phyloP scores from a whole-genome alignment of 768 basidiomycete species.

The Coprinopsis strossmayeri region DNA sequence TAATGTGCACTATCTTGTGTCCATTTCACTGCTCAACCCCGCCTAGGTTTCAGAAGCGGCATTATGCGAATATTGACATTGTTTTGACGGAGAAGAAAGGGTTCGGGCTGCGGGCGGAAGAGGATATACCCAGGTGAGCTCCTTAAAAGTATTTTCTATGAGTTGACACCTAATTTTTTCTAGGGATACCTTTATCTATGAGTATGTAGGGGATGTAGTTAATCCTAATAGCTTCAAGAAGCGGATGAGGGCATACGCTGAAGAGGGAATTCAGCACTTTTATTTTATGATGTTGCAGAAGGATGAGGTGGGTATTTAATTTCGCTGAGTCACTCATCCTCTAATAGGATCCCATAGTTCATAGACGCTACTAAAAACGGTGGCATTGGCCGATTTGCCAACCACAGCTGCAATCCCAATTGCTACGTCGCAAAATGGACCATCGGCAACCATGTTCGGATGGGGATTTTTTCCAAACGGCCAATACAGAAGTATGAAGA shows the following conservation, averaged over 20 bases:
- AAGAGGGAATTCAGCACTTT: slow-evolving; percentile 92
- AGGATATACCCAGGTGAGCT: slow-evolving; percentile 58
- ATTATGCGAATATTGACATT: slow-evolving; percentile 84
- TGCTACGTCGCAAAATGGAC: slow-evolving; percentile 99
- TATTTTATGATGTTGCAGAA: slow-evolving; percentile 99
- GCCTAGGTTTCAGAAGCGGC: slow-evolving; percentile 74
- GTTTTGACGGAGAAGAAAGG: slow-evolving; percentile 95
- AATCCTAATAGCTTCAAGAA: slow-evolving; percentile 81
- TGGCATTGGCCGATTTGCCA: slow-evolving; percentile 94
- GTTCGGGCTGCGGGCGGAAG: slow-evolving; percentile 79
- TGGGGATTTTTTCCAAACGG: slow-evolving; percentile 97
- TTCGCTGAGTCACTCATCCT: not conserved
- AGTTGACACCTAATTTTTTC: slow-evolving; percentile 7
- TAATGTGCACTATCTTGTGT: slow-evolving; percentile 26
- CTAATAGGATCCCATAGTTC: slow-evolving; percentile 44
- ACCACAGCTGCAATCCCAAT: slow-evolving; percentile 97
- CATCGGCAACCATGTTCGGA: slow-evolving; percentile 79
- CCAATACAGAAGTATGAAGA: slow-evolving; percentile 75
- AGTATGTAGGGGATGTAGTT: slow-evolving; percentile 97
- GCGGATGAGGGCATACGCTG: slow-evolving; percentile 90
- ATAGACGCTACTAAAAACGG: slow-evolving; percentile 98
- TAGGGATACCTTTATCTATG: slow-evolving; percentile 92
- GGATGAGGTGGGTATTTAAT: slow-evolving; percentile 65
- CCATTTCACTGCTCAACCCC: slow-evolving; percentile 9
- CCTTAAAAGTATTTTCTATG: not conserved